Evolutionary conservation across 441 rosid species (phyloP), one percentile per base, ranked within the genome.

Genomic region (Croton laevigatus): DNA sequence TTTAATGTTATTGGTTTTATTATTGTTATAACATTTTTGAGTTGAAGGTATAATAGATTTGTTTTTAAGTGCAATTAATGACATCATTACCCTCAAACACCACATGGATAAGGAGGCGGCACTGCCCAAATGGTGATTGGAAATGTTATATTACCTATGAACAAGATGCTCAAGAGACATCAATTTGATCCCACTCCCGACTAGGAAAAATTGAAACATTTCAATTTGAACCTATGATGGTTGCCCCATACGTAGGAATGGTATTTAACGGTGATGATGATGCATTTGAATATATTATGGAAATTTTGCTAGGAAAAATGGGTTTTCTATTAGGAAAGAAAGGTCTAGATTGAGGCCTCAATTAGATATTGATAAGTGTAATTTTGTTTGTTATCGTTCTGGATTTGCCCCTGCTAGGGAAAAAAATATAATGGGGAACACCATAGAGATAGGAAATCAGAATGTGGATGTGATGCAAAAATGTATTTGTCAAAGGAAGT

Each of bases 61-160:
- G 14, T n/a, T 36, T 57, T 46, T 46, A 34, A 59, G 57, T 46
- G 32, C 46, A 34, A 34, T 10, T 69, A 60, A 69, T 69, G 73
- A 59, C 73, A n/a, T 59, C 66, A 46, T 8, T 69, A 45, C 81
- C 88, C n/a, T 80, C 84, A 8, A 87, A 73, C 70, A 89, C 83
- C 71, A 81, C 90, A 71, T 88, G 97, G 94, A 86, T 90, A 71
- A 83, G 85, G 64, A 80, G 87, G 52, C 98, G 89, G 73, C 96
- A 93, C 67, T 93, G 98, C 70, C 94, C 94, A 3, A 90, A 97
- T 72, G 95, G 97, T 63, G 97, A 94, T 80, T 90, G 97, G 97
- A 94, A 91, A 65, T 94, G 98, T 63, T 91, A 82, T 42, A 79
- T 91, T 62, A 81, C 80, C 62, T 66, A 79, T 59, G 92, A 91